Evolutionary conservation across 1,139 yeast species (phyloP), one percentile per base, ranked within the genome.

Genomic region (Candida freyschussii): DNA sequence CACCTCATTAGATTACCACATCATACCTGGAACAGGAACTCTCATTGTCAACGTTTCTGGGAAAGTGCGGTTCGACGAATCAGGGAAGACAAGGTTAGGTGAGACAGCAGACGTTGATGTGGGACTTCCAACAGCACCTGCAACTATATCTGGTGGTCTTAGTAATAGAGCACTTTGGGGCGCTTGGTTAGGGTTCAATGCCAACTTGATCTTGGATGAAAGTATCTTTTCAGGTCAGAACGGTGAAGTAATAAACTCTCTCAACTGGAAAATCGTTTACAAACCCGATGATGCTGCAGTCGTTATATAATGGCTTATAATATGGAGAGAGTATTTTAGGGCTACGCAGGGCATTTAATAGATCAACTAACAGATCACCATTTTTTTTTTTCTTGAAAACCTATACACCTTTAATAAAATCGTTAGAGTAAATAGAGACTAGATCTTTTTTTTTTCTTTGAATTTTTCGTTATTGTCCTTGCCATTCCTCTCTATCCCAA

Each of bases 31-130:
- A 0, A 66, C 82, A 0, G 76, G 75, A 4, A 63, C 75, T 2
- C 63, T 68, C 33, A 57, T 78, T 4, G 64, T 80, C 16, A 67
- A 71, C 36, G 65, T 75, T 13, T 69, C 75, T 36, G 75, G 83
- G 9, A 81, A 78, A 53, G 83, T 81, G 8, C 65, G 78, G 42
- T 81, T 81, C 48, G 91, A 82, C 54, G 91, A 82, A 50, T 70
- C 79, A 34, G 89, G 89, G 1, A 69, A 63, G 41, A 77, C 73
- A 41, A 68, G 78, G 49, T 50, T 72, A 17, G 86, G 86, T 2
- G 80, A 76, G 36, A 66, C 73, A 19, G 72, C 83, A 1, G 75
- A 73, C 39, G 57, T 65, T 16, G 34, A 30, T 7, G 34, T 33
- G 21, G 37, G 37, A 14, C 19, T 27, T 14, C 37, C 27, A 14